phyloP scores from a whole-genome alignment of 2,329 filamentous ascomycete species.

The Pseudopithomyces maydicus region DNA sequence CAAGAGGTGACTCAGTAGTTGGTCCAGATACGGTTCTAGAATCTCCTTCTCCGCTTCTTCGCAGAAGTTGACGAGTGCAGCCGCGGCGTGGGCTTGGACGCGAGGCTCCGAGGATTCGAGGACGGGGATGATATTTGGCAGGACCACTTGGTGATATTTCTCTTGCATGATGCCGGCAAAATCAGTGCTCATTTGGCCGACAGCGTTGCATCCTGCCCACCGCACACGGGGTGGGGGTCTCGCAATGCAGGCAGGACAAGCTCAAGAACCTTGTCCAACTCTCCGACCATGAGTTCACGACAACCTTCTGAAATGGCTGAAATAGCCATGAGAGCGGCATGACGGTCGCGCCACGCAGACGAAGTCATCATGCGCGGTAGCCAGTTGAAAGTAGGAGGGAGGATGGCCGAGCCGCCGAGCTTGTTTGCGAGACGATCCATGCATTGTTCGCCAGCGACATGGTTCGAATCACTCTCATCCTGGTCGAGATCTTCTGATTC shows the following conservation, averaged over 20 bases:
- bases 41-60: slow-evolving; percentile 94
- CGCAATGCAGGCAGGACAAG: slow-evolving; percentile 90
- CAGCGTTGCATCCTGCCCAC: slow-evolving; percentile 96
- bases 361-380: slow-evolving; percentile 97
- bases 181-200: slow-evolving; percentile 99
- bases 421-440: slow-evolving; percentile 99
- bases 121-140: slow-evolving; percentile 91
- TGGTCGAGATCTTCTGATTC: slow-evolving; percentile 90
- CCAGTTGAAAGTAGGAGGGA: slow-evolving; percentile 95
- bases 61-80: slow-evolving; percentile 98
- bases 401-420: slow-evolving; percentile 88
- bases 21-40: slow-evolving; percentile 90
- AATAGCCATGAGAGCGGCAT: slow-evolving; percentile 97
- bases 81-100: slow-evolving; percentile 95
- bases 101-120: slow-evolving; percentile 87
- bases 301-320: slow-evolving; percentile 98
- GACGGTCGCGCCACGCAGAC: slow-evolving; percentile 89
- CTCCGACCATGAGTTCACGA: slow-evolving; percentile 91
- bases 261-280: slow-evolving; percentile 91
- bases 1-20: slow-evolving; percentile 83
- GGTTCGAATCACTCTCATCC: slow-evolving; percentile 95
- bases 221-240: slow-evolving; percentile 92
- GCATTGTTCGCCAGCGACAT: slow-evolving; percentile 96
- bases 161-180: slow-evolving; percentile 98
- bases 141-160: slow-evolving; percentile 85